Base-by-base conservation (phyloP, 257 asterid genomes). In the Ocimum tenuiflorum region DNA sequence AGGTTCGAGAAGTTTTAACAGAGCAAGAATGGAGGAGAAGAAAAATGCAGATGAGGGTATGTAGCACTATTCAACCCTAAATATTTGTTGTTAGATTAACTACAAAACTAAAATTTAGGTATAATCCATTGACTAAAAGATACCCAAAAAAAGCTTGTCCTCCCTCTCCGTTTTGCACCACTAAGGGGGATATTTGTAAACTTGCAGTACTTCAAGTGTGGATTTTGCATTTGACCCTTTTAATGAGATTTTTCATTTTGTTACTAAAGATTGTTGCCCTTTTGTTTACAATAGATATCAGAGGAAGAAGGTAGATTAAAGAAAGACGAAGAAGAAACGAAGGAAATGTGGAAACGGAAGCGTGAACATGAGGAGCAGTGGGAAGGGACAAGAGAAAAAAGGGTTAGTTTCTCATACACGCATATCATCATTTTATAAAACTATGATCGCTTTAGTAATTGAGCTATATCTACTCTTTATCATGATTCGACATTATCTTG, bases 11-110 rank as follows among this genome's bases (percentile, higher is more conserved):
- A 83, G 79, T 94, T 68, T 78, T 94, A 68, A 94, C 99, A 14
- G 99, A 94, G 0, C 97, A 94, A 79, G 99, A 94, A 77, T 94
- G 99, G 99, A 84, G 99, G 76, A 85, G 99, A 75, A 88, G 97
- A 83, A 94, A 90, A 86, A 94, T 94, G 99, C 92, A 84, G 75
- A 86, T 86, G 99, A 88, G 97, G 77, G 99, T 94, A 86, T 82
- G 82, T 35, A 24, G 13, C 67, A 24, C 42, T 58, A 19, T 69
- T 20, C 55, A 24, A 57, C 52, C 63, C 31, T 58, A 52, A 11
- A 15, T 41, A 23, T n/a, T n/a, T n/a, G n/a, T 8, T 54, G 1
- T 31, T 56, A 4, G n/a, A 14, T 55, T 56, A 17, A 57, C 9
- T 17, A 33, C 29, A 57, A 31, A 52, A 27, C 20, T 0, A 4